Base-by-base conservation (phyloP, 805 yeast species). In the Wilhelminamyces savonicus region DNA sequence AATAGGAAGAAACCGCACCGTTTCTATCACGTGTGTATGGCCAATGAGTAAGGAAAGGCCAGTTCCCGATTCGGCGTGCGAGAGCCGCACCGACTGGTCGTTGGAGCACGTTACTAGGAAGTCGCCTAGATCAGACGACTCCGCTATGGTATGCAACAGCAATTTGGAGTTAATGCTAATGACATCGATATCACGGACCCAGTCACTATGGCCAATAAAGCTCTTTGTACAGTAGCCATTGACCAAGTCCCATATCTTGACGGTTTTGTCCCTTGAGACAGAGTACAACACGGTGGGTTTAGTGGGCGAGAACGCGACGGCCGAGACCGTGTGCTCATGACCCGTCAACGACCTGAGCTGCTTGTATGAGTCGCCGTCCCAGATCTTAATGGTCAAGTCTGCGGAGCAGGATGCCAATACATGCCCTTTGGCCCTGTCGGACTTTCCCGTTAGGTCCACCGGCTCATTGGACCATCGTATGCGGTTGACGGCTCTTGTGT, bases 261-360 rank as follows among this genome's bases (percentile, higher is more conserved):
- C 67, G 1, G 78, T 49, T 6, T 61, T 63, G 45, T 82, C 90
- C 34, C 88, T 59, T 1, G 86, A 78, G 18, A 76, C 75, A 9
- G 81, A 72, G 31, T 78, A 71, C 12, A 80, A 48, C 11, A 62
- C 62, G 16, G 59, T 56, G 3, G 76, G 71, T 20, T 68, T 58
- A 4, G 61, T 46, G 3, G 48, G 54, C 13, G 75, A 66, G 48
- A 82, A 78, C 10, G 61, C 57, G 6, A 84, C 61, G 0, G 74
- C 59, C 0, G 94, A 82, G 0, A 88, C 76, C 2, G 92, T 74
- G 50, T 88, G 95, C 36, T 86, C 94, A 56, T 88, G 97, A 9
- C 96, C 96, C 0, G 77, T 58, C 14, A 88, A 55, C 1, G 86
- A 76, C 21, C 85, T 65, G 2, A 74, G 49, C 26, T 79, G 71